These are phyloP conservation scores for Penicillium atrosanguineum DNA, from an alignment of 495 filamentous ascomycete species.

Conservation along the genomic window DNA sequence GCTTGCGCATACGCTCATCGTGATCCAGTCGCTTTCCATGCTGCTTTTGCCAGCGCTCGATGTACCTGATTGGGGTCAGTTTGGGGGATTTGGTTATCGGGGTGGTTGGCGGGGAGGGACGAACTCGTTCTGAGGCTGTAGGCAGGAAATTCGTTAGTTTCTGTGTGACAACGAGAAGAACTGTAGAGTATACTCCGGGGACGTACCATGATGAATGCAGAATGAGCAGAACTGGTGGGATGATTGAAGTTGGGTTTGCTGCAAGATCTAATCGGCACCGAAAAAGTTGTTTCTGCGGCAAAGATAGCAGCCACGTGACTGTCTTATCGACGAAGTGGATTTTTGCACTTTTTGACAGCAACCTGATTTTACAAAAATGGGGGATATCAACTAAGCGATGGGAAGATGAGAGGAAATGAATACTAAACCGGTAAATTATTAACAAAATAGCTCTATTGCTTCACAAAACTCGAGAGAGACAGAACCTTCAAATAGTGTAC, in stretches of 20 bases:
- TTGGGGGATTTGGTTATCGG: conserved; percentile 3
- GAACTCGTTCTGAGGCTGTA: conserved; percentile 81
- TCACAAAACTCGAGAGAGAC: background rate
- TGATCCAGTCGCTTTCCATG: conserved; percentile 81
- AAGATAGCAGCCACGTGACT: conserved; percentile 29
- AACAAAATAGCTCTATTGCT: background rate
- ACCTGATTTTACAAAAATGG: background rate
- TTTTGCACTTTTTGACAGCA: background rate
- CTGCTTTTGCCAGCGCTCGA: conserved; percentile 82
- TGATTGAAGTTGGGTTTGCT: conserved; percentile 16
- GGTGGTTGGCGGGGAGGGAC: conserved; percentile 26
- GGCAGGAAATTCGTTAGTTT: conserved; percentile 15
- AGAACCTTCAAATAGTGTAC: background rate
- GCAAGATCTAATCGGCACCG: conserved; percentile 29
- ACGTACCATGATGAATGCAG: conserved; percentile 39
- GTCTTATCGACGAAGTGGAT: conserved; percentile 27
- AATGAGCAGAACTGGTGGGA: conserved; percentile 18
- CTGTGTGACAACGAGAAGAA: background rate
- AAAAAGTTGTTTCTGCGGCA: conserved; percentile 40
- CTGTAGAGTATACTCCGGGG: background rate
- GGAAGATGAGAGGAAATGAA: background rate
- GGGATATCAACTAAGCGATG: background rate
- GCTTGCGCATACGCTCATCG: conserved; percentile 89
- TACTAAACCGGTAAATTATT: too few species aligned
- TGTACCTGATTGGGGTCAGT: conserved; percentile 56